Percentiles rank a stretch among this genome's conserved stretches.
These are phyloP conservation scores for Nothomitra cinnamomea DNA, from an alignment of 2,329 filamentous ascomycete species.

Conservation along the genomic window DNA sequence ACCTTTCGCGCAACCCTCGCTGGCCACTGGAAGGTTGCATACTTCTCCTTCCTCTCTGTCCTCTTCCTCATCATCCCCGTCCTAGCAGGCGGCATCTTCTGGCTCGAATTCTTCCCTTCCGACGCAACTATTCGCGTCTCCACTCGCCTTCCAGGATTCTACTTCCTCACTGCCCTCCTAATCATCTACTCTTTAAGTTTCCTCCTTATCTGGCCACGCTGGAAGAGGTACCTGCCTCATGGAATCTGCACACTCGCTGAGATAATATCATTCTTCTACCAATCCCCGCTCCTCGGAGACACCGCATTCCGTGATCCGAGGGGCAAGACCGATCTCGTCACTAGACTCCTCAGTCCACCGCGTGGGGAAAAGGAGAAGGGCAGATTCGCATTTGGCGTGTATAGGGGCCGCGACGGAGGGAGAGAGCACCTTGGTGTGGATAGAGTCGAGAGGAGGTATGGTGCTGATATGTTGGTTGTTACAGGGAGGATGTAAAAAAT, in stretches of 20 bases:
- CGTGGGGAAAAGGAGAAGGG: not conserved
- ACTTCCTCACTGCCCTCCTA: slow-evolving; percentile 54
- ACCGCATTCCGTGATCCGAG: slow-evolving; percentile 52
- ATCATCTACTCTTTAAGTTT: slow-evolving; percentile 52
- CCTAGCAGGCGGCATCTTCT: slow-evolving; percentile 53
- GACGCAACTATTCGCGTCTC: slow-evolving; percentile 43
- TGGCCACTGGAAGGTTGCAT: slow-evolving; percentile 47
- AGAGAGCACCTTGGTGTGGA: slow-evolving; percentile 7
- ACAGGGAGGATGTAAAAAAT: not conserved
- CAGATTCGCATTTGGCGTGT: slow-evolving; percentile 6
- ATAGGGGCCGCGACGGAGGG: slow-evolving; percentile 1
- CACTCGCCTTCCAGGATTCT: slow-evolving; percentile 56
- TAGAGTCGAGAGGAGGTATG: not conserved
- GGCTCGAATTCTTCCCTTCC: slow-evolving; percentile 44
- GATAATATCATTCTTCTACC: slow-evolving; percentile 59
- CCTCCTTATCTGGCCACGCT: slow-evolving; percentile 40
- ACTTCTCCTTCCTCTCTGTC: slow-evolving; percentile 40
- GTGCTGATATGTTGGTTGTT: not conserved
- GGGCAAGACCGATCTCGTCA: slow-evolving; percentile 51
- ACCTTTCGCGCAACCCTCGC: slow-evolving; percentile 40
- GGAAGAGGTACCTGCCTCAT: slow-evolving; percentile 53
- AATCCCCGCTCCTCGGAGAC: slow-evolving; percentile 54
- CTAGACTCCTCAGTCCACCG: slow-evolving; percentile 42
- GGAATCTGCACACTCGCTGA: slow-evolving; percentile 56
- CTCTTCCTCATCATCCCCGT: slow-evolving; percentile 47